A percentile compares a stretch with the other conserved stretches of the same genome.
Conservation (phyloP, 1,284 basidiomycete species). For the Mycena citricolor region DNA sequence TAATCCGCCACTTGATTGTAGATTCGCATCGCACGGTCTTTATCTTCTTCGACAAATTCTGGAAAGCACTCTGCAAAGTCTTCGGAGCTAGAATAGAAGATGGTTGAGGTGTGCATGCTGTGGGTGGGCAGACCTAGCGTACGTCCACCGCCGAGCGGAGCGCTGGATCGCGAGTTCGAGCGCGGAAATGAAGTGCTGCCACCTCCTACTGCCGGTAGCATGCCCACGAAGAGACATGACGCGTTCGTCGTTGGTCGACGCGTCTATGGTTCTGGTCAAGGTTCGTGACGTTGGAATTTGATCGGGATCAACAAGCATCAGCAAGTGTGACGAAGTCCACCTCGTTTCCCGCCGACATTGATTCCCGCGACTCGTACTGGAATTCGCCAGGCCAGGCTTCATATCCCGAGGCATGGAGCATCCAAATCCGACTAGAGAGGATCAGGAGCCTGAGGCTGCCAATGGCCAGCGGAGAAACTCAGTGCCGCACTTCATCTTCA, state of each 20-base stretch:
- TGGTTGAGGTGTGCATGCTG: constrained; percentile 1
- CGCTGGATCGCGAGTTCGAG: constrained; percentile 72
- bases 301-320: constrained; percentile 3
- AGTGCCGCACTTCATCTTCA: constrained; percentile 71
- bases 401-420: constrained; percentile 28
- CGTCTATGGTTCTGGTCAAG: neutral
- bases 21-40: constrained; percentile 62
- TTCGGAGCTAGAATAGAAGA: constrained; percentile 51
- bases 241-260: neutral
- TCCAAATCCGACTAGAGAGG: constrained; percentile 34
- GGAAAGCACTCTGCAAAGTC: constrained; percentile 79
- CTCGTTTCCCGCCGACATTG: neutral
- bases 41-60: constrained; percentile 70
- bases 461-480: constrained; percentile 44
- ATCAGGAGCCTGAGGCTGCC: constrained; percentile 35
- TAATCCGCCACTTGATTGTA: constrained; percentile 68
- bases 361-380: neutral
- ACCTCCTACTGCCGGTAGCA: constrained; percentile 58
- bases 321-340: constrained; percentile 1
- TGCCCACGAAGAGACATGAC: constrained; percentile 36
- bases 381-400: neutral
- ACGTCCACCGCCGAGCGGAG: constrained; percentile 82
- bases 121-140: constrained; percentile 32
- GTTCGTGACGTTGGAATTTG: neutral
- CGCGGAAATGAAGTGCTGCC: constrained; percentile 74